Evolutionary conservation across 2,329 filamentous ascomycete species (phyloP).

Genomic region (Myriosclerotinia duriaeana): DNA sequence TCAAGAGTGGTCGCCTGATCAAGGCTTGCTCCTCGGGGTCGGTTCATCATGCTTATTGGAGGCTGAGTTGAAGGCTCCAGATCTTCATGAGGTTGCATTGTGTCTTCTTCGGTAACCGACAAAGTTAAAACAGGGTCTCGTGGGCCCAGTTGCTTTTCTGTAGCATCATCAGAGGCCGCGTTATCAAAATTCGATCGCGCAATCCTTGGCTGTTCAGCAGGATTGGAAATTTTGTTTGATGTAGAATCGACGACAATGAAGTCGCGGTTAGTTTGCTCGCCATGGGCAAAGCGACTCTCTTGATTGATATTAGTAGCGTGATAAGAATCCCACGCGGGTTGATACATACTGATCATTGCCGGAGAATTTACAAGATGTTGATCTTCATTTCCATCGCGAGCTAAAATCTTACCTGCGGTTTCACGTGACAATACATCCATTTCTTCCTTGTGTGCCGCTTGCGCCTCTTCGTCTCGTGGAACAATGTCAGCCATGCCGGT

Average conservation of each 20-base stretch:
- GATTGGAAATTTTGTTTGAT: not conserved
- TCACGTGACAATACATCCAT: conserved; percentile 22
- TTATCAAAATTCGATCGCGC: conserved; percentile 32
- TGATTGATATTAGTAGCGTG: conserved; percentile 43
- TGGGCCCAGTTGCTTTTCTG: conserved; percentile 19
- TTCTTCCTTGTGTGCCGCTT: not conserved
- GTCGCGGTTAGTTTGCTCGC: conserved; percentile 24
- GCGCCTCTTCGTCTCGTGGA: not conserved
- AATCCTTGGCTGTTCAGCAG: conserved; percentile 23
- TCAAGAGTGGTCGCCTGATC: not conserved
- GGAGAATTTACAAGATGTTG: conserved; percentile 25
- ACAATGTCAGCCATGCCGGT: not conserved
- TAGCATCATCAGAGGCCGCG: conserved; percentile 33
- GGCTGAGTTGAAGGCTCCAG: not conserved
- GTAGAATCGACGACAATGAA: not conserved
- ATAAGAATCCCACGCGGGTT: conserved; percentile 42
- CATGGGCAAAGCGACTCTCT: conserved; percentile 41
- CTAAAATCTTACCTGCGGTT: conserved; percentile 25
- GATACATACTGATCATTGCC: conserved; percentile 42
- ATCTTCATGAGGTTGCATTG: not conserved
- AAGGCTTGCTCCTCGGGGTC: conserved; percentile 30
- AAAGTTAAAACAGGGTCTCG: not conserved
- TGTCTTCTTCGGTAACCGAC: conserved; percentile 8
- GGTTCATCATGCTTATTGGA: conserved; percentile 29
- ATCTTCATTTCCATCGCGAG: conserved; percentile 25